phyloP scores from a whole-genome alignment of 23 red algal genomes.

The Chondrus crispus region DNA sequence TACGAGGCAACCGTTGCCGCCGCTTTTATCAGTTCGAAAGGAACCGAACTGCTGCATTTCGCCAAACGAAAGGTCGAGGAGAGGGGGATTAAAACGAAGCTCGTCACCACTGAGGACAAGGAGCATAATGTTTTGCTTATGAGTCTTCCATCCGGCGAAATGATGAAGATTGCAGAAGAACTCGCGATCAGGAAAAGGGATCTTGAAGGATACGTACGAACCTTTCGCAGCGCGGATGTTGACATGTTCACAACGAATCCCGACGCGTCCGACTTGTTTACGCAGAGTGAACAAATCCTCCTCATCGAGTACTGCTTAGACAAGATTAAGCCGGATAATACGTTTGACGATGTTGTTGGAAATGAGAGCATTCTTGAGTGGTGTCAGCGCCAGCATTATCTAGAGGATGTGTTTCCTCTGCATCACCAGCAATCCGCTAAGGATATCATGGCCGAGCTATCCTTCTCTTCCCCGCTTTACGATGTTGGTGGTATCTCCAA shows the following conservation, averaged over 20 bases:
- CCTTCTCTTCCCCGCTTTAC: slow-evolving; percentile 20
- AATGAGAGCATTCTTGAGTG: slow-evolving; percentile 83
- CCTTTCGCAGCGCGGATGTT: slow-evolving; percentile 42
- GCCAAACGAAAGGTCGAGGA: slow-evolving; percentile 49
- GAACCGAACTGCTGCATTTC: slow-evolving; percentile 48
- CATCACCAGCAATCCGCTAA: slow-evolving; percentile 56
- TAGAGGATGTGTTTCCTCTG: slow-evolving; percentile 77
- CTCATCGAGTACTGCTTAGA: slow-evolving; percentile 62
- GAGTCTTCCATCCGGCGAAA: slow-evolving; percentile 23
- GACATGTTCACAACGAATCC: slow-evolving; percentile 8
- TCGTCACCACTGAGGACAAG: background rate
- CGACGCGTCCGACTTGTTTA: slow-evolving; percentile 16
- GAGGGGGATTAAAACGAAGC: background rate
- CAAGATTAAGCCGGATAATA: slow-evolving; percentile 46
- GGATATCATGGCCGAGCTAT: slow-evolving; percentile 37
- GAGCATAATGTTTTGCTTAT: slow-evolving; percentile 63
- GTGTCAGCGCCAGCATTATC: slow-evolving; percentile 77
- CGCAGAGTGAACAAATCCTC: slow-evolving; percentile 63
- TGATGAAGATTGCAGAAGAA: slow-evolving; percentile 62
- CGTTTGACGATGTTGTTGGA: slow-evolving; percentile 66
- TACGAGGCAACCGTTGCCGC: slow-evolving; percentile 33
- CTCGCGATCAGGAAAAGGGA: slow-evolving; percentile 63
- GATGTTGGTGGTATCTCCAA: slow-evolving; percentile 53
- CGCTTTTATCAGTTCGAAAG: slow-evolving; percentile 51
- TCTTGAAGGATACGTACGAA: slow-evolving; percentile 60